Evolutionary conservation across 371 early-diverging fungal genomes (phyloP).

Genomic region (Umbelopsis sp.): DNA sequence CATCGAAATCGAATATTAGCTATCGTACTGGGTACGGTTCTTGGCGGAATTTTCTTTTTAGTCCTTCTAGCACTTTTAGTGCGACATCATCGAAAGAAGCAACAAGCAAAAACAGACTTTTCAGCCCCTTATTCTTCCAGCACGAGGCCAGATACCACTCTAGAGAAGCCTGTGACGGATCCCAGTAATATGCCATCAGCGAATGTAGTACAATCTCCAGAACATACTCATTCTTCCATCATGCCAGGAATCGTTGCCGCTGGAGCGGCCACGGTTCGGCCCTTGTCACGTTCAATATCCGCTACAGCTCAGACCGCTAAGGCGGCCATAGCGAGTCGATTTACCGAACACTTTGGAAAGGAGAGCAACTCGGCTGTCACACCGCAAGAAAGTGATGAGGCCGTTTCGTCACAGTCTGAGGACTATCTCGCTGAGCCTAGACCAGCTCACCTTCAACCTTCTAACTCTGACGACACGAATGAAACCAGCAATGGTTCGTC

Average conservation of each 20-base stretch:
- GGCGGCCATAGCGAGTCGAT: not conserved
- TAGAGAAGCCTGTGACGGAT: conserved; percentile 6
- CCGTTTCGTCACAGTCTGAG: not conserved
- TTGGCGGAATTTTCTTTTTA: not conserved
- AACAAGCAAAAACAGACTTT: not conserved
- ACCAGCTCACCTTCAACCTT: not conserved
- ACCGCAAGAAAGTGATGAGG: not conserved
- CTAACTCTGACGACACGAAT: not conserved
- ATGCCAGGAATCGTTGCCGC: not conserved
- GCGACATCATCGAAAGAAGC: conserved; percentile 6
- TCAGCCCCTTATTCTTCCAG: not conserved
- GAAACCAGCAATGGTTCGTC: conserved; percentile 3
- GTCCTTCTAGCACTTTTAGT: not conserved
- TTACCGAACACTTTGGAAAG: conserved; percentile 18
- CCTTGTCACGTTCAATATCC: conserved; percentile 7
- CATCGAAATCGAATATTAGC: not conserved
- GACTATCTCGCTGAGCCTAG: not conserved
- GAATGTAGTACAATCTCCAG: not conserved
- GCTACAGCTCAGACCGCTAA: not conserved
- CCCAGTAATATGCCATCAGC: not conserved
- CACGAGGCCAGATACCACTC: conserved; percentile 5
- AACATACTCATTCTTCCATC: not conserved
- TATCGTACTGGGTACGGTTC: not conserved
- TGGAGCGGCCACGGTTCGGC: not conserved
- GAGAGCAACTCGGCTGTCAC: not conserved